Conservation (phyloP, 2,329 filamentous ascomycete genomes). For the Lachnellula subtilissima region DNA sequence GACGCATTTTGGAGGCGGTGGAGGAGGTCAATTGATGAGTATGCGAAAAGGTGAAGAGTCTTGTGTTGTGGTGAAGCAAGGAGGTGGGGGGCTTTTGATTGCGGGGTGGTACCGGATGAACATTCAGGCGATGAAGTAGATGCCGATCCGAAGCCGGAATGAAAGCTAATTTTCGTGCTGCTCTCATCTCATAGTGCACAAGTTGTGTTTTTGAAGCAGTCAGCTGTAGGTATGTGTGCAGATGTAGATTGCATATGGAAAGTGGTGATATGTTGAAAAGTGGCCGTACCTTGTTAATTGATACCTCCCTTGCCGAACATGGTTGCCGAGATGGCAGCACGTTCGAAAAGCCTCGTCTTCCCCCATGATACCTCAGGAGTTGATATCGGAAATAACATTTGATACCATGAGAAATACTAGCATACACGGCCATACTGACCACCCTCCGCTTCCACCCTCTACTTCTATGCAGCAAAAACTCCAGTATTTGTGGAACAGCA, state of each 20-base stretch:
- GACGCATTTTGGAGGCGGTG: conserved; percentile 47
- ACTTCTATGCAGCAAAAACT: conserved; percentile 33
- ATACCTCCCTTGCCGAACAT: neutral
- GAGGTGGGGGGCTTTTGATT: neutral
- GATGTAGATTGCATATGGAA: neutral
- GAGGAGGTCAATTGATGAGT: neutral
- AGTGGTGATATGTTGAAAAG: neutral
- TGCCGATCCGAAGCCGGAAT: neutral
- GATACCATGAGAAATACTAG: conserved; percentile 29
- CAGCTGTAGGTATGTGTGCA: neutral
- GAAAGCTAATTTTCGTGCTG: neutral
- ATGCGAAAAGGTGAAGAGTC: neutral
- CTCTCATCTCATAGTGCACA: neutral
- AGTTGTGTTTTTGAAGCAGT: neutral
- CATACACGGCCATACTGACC: conserved; percentile 30
- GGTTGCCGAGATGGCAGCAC: neutral
- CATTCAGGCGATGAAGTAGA: neutral
- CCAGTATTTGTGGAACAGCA: conserved; percentile 26
- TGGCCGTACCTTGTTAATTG: neutral
- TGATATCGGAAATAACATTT: conserved; percentile 16
- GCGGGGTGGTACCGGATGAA: conserved; percentile 1
- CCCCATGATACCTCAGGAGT: neutral
- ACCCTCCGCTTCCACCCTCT: conserved; percentile 25
- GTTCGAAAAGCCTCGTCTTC: neutral
- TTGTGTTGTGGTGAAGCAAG: neutral